Evolutionary conservation across 768 basidiomycete species (phyloP).

Genomic region (Pleurotus sapidus): DNA sequence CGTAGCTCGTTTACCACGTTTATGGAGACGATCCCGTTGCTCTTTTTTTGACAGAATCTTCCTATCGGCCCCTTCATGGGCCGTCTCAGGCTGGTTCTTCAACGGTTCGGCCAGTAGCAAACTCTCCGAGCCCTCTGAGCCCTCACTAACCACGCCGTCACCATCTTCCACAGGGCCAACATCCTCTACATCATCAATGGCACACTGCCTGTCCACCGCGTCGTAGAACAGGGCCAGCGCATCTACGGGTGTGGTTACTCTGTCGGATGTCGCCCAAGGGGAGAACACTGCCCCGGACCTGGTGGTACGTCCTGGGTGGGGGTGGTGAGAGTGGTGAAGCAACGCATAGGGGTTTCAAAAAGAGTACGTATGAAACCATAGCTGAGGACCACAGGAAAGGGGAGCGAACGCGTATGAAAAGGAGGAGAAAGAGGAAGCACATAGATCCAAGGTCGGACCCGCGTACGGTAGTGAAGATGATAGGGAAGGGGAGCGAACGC

Average conservation of each 20-base stretch:
- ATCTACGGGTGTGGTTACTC: not conserved
- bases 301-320: not conserved
- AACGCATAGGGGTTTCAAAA: not conserved
- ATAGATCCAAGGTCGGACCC: not conserved
- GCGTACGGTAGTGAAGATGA: not conserved
- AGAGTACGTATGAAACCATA: not conserved
- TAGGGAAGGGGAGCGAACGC: not conserved
- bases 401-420: too few species aligned
- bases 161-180: too few species aligned
- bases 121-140: too few species aligned
- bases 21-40: not conserved
- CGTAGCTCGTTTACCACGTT: not conserved
- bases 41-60: not conserved
- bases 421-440: not conserved
- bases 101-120: too few species aligned
- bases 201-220: not conserved
- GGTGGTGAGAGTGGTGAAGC: not conserved
- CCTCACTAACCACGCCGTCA: too few species aligned
- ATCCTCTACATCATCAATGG: not conserved
- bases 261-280: not conserved
- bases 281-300: not conserved
- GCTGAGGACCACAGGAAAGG: too few species aligned
- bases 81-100: too few species aligned
- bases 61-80: too few species aligned
- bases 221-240: not conserved